Base-by-base conservation (phyloP, 306 rosid species). In the Pachyrhizus erosus region DNA sequence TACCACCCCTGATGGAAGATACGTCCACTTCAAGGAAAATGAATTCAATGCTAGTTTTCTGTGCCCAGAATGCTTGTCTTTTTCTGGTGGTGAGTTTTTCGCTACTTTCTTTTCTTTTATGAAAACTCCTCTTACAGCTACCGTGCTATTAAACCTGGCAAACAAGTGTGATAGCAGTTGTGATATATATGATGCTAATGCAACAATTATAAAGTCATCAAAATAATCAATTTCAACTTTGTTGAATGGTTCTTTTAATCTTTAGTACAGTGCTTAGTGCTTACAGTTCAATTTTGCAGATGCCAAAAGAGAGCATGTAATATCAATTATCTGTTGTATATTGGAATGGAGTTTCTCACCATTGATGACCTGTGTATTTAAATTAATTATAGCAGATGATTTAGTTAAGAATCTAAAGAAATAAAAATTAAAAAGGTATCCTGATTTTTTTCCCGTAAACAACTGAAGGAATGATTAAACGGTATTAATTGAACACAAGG, bases 21-120 rank as follows among this genome's bases (percentile, higher is more conserved):
- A 91, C 46, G 3, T 34, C 60, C 90, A 76, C 54, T 54, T 86
- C 83, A 91, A 84, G 43, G 87, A 89, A 69, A 89, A 89, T 34
- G 98, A 93, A 87, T 86, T 93, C 69, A 92, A 90, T 79, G 94
- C 93, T 65, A 90, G 84, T 27, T 91, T 96, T 80, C 18, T 83
- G 10, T 96, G 98, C 75, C 83, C 86, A 0, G 70, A 86, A 57
- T 96, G 99, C 89, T 73, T 82, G 66, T 14, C 87, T 69, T 71
- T 80, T 74, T 33, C 60, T 9, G 89, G 94, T 12, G 89, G 99
- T 93, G 85, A 95, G 98, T 80, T n/a, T 64, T 45, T 76, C 4
- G 52, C 74, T 60, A 34, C 73, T 54, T 33, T 70, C n/a, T 9
- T 64, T 34, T 58, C 70, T 37, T 40, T n/a, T n/a, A n/a, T 18